phyloP scores from a whole-genome alignment of 495 filamentous ascomycete species.

The Hapsidospora chrysogenum region DNA sequence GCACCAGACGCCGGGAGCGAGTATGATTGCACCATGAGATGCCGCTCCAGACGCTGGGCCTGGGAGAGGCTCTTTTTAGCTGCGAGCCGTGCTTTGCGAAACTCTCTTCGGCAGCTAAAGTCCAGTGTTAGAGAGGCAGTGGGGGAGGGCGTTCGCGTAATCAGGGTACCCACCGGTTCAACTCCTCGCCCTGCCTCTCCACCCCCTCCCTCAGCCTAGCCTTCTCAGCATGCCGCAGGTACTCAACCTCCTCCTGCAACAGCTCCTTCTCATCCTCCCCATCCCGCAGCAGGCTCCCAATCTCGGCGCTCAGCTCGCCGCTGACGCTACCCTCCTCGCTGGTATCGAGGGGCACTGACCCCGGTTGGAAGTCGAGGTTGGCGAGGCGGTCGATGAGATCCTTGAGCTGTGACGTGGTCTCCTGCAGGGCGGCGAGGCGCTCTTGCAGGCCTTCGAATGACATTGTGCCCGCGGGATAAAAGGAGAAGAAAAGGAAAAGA shows the following conservation, averaged over 20 bases:
- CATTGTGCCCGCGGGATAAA: no score
- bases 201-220: conserved; percentile 45
- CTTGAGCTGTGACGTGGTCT: conserved; percentile 47
- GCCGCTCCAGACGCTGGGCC: conserved; percentile 59
- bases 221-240: conserved; percentile 37
- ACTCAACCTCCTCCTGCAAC: conserved; percentile 60
- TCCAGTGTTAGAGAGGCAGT: neutral
- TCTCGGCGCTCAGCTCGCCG: conserved; percentile 65
- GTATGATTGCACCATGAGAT: conserved; percentile 54
- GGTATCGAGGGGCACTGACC: conserved; percentile 29
- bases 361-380: conserved; percentile 47
- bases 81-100: conserved; percentile 68
- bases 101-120: conserved; percentile 50
- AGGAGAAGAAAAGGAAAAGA: neutral
- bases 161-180: conserved; percentile 37
- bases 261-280: conserved; percentile 78
- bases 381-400: conserved; percentile 62
- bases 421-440: conserved; percentile 51
- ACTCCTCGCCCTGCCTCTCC: conserved; percentile 44
- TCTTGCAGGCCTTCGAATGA: conserved; percentile 44
- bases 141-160: neutral
- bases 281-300: conserved; percentile 66
- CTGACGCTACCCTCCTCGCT: conserved; percentile 44
- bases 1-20: conserved; percentile 21
- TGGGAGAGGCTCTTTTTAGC: conserved; percentile 62